Base-by-base conservation (phyloP, 2,329 filamentous ascomycete genomes). In the Hymenoscyphus scutula region DNA sequence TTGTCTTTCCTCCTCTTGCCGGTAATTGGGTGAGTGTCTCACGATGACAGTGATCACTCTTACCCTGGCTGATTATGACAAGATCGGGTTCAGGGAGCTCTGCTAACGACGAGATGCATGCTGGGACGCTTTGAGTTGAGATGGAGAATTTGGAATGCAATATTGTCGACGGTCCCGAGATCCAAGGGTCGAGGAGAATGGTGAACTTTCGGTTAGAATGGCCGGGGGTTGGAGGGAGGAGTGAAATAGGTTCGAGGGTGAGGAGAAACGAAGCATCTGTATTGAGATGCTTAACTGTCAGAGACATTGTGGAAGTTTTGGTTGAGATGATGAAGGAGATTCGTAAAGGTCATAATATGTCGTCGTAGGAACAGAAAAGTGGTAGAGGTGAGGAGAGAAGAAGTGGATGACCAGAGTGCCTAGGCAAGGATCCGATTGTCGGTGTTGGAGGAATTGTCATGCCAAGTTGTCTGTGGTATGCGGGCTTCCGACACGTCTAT, bases 171-270 rank as follows among this genome's bases (percentile, higher is more conserved):
- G 82, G 77, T 0, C 86, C 86, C 11, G 79, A 78, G 34, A 91
- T 79, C 86, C 88, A 91, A 3, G 90, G 89, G 72, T 93, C 89
- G 58, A 92, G 75, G 48, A 92, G 80, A 59, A 92, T 82, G 17
- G 83, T 86, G 74, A 89, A 91, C 3, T 82, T 80, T 58, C 78
- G 78, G 13, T 79, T 78, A 32, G 77, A 76, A 30, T 58, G 72
- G 58, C 27, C 63, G 29, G 61, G 69, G 63, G 58, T 75, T 74
- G 23, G 74, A 68, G 53, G 74, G 68, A 61, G 79, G 7, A 8
- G 30, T 73, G 56, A 79, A 27, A 67, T 66, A 10, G 71, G 71
- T 37, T 75, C 30, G 70, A 90, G 88, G 30, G 82, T 83, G 53
- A 90, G 78, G 38, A 89, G 79, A 72, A 90, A 89, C 2, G 84